Evolutionary conservation across 371 early-diverging fungal species (phyloP).

Genomic region (Mucor velutinosus): DNA sequence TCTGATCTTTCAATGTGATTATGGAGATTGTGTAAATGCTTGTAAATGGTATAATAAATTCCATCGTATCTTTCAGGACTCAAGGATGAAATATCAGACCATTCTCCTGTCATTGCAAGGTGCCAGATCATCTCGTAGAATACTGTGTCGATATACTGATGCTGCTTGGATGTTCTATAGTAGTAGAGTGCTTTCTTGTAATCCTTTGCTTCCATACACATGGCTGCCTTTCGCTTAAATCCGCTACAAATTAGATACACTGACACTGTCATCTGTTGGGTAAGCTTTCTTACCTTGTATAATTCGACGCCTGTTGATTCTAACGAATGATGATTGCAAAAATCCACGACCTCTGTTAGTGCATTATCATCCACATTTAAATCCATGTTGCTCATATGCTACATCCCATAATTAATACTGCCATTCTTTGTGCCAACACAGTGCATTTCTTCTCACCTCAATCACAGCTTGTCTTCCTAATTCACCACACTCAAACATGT

Average conservation of each 20-base stretch:
- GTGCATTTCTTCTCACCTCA: conserved; percentile 3
- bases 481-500: conserved; percentile 13
- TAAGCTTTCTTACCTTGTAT: conserved; percentile 7
- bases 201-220: conserved; percentile 4
- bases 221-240: neutral
- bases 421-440: neutral
- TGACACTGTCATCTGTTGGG: neutral
- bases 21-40: neutral
- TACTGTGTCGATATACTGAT: neutral
- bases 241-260: neutral
- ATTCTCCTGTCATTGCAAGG: conserved; percentile 2
- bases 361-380: conserved; percentile 1
- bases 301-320: conserved; percentile 1
- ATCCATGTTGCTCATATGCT: conserved; percentile 11
- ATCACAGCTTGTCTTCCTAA: conserved; percentile 7
- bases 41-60: neutral
- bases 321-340: conserved; percentile 6
- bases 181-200: conserved; percentile 14
- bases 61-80: neutral
- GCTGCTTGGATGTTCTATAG: conserved; percentile 2
- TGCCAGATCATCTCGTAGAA: neutral
- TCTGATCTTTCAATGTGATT: neutral
- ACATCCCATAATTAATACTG: neutral
- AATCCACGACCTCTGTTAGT: conserved; percentile 3
- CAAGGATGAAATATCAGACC: neutral